Conservation (phyloP, 179 eudicot genomes). For the Silene noctiflora region DNA sequence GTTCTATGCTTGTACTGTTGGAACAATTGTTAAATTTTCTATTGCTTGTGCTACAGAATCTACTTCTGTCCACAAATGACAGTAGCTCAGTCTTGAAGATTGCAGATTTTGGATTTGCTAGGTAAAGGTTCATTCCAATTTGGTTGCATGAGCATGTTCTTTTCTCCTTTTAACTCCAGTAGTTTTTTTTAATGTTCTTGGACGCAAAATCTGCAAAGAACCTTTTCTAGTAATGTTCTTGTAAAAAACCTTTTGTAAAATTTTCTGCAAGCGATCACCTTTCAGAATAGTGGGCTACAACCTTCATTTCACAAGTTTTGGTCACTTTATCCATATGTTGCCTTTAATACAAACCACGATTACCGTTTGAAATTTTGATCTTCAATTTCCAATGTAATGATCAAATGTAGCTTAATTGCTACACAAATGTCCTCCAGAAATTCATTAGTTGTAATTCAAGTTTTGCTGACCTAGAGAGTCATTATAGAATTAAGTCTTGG, state of each 20-base stretch:
- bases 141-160: background rate
- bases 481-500: too few relatives aligned
- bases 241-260: background rate
- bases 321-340: background rate
- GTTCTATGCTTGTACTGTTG: background rate
- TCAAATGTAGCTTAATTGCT: background rate
- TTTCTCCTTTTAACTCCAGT: background rate
- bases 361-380: background rate
- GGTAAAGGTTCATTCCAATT: constrained; percentile 32
- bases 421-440: background rate
- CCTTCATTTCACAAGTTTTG: background rate
- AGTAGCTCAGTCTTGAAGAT: constrained; percentile 72
- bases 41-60: constrained; percentile 56
- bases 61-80: constrained; percentile 59
- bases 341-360: background rate
- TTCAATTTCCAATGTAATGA: background rate
- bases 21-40: constrained; percentile 10
- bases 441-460: background rate
- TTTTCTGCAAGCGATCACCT: background rate
- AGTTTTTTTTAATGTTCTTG: background rate
- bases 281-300: background rate
- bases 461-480: background rate
- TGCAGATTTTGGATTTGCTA: constrained; percentile 90
- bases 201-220: background rate
- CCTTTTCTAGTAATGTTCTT: background rate